Evolutionary conservation across 129 eudicot species (phyloP), one percentile per base, ranked within the genome.

Genomic region (Ambrosia artemisiifolia): DNA sequence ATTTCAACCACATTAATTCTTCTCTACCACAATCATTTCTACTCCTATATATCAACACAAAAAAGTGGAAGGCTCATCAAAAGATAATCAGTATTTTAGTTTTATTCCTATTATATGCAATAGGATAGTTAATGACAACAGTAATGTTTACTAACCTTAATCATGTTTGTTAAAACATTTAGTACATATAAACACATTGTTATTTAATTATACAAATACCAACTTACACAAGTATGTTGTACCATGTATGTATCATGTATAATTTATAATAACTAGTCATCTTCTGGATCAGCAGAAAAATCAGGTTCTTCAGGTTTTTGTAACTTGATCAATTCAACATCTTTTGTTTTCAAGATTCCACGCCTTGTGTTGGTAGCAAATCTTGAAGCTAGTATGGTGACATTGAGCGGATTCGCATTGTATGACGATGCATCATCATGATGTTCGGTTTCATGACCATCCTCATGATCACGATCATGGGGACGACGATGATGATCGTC

Each of bases 221-320:
- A 62, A 18, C 46, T 10, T 50, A 59, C 61, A 74, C 51, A 35
- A 63, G 24, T 48, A 71, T 71, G 49, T 42, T 47, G 50, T 28
- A 67, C 49, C 77, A 30, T 35, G 33, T 70, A 30, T 35, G 33
- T 70, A 61, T 46, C 49, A 18, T 64, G 65, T 70, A 62, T 70
- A 51, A 42, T 51, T 68, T 43, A 32, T 78, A 55, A 32, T 78
- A 55, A 35, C 81, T 78, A 88, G 16, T 90, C 88, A 19, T 85
- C 91, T 48, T 90, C 91, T 11, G 88, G 90, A 44, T 88, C 92
- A 1, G 86, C 90, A 3, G 91, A 93, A 75, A 89, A 93, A 62
- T 93, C 96, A 0, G 98, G 98, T 72, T 93, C 98, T 74, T 89
- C 92, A 14, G 98, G 98, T 86, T 93, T 93, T 66, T 82, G 86